phyloP scores from a whole-genome alignment of 1,284 basidiomycete species.

The Ustilago bromivora region DNA sequence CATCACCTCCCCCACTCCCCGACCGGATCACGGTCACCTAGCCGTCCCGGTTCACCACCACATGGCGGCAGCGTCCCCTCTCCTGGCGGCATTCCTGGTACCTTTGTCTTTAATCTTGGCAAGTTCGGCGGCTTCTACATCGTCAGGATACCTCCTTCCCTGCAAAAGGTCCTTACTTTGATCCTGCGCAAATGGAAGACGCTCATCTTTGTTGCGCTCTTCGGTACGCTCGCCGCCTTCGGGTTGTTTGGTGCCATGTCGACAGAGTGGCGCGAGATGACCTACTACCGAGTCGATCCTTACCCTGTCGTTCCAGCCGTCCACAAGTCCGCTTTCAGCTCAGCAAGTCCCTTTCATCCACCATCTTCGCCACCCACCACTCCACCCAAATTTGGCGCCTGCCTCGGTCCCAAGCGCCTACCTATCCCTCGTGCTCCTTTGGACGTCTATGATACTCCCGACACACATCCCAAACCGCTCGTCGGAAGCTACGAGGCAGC shows the following conservation, averaged over 20 bases:
- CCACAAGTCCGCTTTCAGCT: constrained; percentile 25
- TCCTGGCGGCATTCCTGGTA: constrained; percentile 52
- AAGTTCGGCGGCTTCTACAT: constrained; percentile 62
- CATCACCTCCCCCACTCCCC: constrained; percentile 62
- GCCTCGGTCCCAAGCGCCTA: constrained; percentile 59
- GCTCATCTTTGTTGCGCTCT: constrained; percentile 57
- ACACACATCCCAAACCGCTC: constrained; percentile 63
- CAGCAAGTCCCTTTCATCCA: constrained; percentile 47
- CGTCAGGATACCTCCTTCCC: constrained; percentile 51
- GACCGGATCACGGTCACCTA: constrained; percentile 53
- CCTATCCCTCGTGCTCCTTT: constrained; percentile 60
- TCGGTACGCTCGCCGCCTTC: constrained; percentile 60
- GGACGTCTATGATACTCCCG: constrained; percentile 63
- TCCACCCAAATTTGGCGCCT: constrained; percentile 59
- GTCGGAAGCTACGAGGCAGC: constrained; percentile 66
- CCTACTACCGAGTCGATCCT: constrained; percentile 67
- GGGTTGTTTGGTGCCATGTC: constrained; percentile 66
- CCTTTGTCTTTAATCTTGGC: constrained; percentile 62
- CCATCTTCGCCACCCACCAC: constrained; percentile 51
- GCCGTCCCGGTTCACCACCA: constrained; percentile 58
- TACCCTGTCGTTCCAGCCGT: constrained; percentile 56
- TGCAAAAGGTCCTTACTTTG: constrained; percentile 53
- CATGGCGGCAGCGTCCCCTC: constrained; percentile 59
- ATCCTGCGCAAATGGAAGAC: constrained; percentile 65
- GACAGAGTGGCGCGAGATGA: constrained; percentile 69